Percentiles rank a stretch among this genome's conserved stretches.
These are phyloP conservation scores for Moricandia arvensis DNA, from an alignment of 345 rosid species.

Conservation along the genomic window DNA sequence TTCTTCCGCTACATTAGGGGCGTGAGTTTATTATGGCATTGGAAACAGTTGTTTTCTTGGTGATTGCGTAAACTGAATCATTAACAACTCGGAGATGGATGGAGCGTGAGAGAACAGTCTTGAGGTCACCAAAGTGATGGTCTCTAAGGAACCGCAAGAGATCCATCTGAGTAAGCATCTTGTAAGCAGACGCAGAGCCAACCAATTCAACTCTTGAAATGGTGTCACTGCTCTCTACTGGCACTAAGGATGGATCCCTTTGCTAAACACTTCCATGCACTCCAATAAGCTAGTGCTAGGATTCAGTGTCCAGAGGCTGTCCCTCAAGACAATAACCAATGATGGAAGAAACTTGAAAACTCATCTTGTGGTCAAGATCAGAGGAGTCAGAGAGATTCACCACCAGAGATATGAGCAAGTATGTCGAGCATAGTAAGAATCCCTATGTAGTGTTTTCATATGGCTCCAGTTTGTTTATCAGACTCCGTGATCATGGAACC, in stretches of 20 bases:
- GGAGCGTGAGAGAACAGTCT: conserved; percentile 40
- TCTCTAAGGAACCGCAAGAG: conserved; percentile 51
- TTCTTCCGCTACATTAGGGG: conserved; percentile 44
- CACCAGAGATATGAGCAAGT: not conserved
- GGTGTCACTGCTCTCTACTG: conserved; percentile 44
- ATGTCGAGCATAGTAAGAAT: conserved; percentile 83
- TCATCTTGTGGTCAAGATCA: conserved; percentile 39
- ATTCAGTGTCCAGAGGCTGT: conserved; percentile 74
- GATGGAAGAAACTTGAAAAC: conserved; percentile 56
- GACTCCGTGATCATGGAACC: conserved; percentile 88
- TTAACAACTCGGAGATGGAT: conserved; percentile 49
- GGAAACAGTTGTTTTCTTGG: conserved; percentile 49
- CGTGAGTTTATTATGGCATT: no score
- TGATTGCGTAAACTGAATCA: conserved; percentile 59
- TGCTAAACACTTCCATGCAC: conserved; percentile 79
- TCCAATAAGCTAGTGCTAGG: conserved; percentile 63
- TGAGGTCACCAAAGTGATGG: conserved; percentile 40
- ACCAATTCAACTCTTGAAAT: not conserved
- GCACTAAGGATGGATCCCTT: conserved; percentile 86
- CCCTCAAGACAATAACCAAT: conserved; percentile 82
- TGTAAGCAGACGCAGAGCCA: not conserved
- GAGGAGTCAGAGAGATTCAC: no score
- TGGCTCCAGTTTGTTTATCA: conserved; percentile 69
- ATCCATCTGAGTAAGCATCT: conserved; percentile 64
- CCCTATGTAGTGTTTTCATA: conserved; percentile 79